These are phyloP conservation scores for Hypericum androsaemum DNA, from an alignment of 345 rosid genomes.

Conservation along the genomic window DNA sequence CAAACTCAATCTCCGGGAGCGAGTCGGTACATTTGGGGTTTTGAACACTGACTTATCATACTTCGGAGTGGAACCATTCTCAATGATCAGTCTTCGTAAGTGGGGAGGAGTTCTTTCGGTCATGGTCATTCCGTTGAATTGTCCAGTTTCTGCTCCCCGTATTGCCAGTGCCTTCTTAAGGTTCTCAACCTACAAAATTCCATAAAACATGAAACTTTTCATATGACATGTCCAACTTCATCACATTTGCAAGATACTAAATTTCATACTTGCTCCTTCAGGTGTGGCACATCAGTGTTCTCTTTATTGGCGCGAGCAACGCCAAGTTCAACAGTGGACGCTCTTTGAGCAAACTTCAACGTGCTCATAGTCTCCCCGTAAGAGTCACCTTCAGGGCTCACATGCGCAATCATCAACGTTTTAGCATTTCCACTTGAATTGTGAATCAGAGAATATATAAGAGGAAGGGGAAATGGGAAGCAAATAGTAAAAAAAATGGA, in stretches of 20 bases:
- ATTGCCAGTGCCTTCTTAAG: conserved; percentile 72
- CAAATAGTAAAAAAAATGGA: no score
- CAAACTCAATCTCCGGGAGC: conserved; percentile 47
- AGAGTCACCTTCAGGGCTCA: conserved; percentile 81
- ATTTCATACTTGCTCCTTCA: conserved; percentile 59
- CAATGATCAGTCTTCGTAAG: conserved; percentile 51
- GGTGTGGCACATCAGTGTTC: conserved; percentile 66
- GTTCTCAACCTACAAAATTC: conserved; percentile 51
- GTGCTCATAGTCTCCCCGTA: conserved; percentile 77
- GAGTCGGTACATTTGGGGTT: conserved; percentile 38
- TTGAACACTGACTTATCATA: conserved; percentile 28
- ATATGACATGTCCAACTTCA: background rate
- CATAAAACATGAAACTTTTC: conserved; percentile 1
- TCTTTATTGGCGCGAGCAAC: conserved; percentile 73
- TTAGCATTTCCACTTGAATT: conserved; percentile 81
- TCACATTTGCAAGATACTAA: background rate
- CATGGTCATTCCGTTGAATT: conserved; percentile 26
- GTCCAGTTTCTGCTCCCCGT: conserved; percentile 33
- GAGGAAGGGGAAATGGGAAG: no score
- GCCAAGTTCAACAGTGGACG: conserved; percentile 73
- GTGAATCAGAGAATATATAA: no score
- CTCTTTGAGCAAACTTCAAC: conserved; percentile 84
- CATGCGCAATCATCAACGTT: conserved; percentile 87
- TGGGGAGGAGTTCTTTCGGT: conserved; percentile 66
- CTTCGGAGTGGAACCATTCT: conserved; percentile 41